phyloP scores from a whole-genome alignment of 2,329 filamentous ascomycete species.

The Graphilbum fragrans region DNA sequence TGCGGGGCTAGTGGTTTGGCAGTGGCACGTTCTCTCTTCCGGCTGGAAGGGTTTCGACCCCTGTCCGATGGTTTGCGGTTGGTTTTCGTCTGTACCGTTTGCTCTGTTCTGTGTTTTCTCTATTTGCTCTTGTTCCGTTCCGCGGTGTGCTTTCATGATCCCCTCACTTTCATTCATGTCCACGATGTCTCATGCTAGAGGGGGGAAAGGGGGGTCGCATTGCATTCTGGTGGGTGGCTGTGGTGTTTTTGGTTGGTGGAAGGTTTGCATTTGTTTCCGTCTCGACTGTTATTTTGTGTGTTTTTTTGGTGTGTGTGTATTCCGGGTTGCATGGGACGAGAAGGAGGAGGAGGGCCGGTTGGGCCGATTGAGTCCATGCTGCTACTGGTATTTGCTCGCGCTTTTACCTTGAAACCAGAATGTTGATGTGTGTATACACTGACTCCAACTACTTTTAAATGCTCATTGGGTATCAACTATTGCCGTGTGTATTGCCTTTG shows the following conservation, averaged over 20 bases:
- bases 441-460: no score
- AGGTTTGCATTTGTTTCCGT: background rate
- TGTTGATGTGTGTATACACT: no score
- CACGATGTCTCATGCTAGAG: background rate
- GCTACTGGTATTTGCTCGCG: no score
- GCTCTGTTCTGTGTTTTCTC: background rate
- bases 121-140: background rate
- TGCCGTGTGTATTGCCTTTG: no score
- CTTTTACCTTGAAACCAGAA: no score
- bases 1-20: no score
- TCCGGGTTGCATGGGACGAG: background rate
- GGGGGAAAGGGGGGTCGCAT: background rate
- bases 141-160: background rate
- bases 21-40: no score
- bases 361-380: background rate
- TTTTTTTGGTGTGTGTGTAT: no score
- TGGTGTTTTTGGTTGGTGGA: slow-evolving; percentile 4
- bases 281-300: background rate
- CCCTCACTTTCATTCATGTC: background rate
- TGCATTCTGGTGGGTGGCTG: slow-evolving; percentile 5
- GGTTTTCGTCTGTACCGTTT: no score
- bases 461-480: no score
- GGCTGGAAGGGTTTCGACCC: no score
- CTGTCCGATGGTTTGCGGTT: no score
- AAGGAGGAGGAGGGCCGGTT: background rate